phyloP scores from a whole-genome alignment of 2,329 filamentous ascomycete species.

The Colletotrichum musae region DNA sequence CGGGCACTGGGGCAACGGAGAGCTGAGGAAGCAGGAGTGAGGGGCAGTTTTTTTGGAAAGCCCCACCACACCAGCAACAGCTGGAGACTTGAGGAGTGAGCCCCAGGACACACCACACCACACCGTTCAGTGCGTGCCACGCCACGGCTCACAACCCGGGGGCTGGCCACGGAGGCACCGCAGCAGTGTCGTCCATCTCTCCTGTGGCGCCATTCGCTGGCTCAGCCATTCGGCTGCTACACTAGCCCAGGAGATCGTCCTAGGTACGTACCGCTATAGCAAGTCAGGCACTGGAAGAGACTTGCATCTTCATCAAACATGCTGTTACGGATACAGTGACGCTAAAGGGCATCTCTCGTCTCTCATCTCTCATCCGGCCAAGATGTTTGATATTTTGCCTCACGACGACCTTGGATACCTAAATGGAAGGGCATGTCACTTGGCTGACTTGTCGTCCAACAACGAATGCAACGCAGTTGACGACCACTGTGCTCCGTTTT shows the following conservation, averaged over 20 bases:
- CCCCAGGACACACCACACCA: not conserved
- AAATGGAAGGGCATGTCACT: not conserved
- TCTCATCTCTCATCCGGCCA: not conserved
- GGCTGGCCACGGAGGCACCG: slow-evolving; percentile 1
- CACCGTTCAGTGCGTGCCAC: slow-evolving; percentile 1
- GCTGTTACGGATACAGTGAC: slow-evolving; percentile 36
- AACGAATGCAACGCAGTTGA: not conserved
- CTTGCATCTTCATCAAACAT: slow-evolving; percentile 32
- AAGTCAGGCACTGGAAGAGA: slow-evolving; percentile 8
- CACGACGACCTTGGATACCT: not conserved
- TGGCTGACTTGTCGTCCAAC: too few relatives aligned
- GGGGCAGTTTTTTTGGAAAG: slow-evolving; percentile 31
- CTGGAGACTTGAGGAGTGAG: not conserved
- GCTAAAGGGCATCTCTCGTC: not conserved
- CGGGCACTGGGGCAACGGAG: slow-evolving; percentile 37
- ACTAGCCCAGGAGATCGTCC: slow-evolving; percentile 29
- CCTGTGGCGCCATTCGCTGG: slow-evolving; percentile 31
- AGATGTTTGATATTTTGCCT: not conserved
- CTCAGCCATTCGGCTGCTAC: slow-evolving; percentile 36
- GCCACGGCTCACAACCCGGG: not conserved
- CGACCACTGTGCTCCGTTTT: too few relatives aligned
- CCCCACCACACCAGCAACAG: slow-evolving; percentile 39
- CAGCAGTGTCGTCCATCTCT: not conserved
- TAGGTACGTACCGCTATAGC: slow-evolving; percentile 34
- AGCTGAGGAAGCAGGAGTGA: slow-evolving; percentile 37